These are phyloP conservation scores for Suhomyces sp. DNA, from an alignment of 805 yeast species.

Conservation along the genomic window DNA sequence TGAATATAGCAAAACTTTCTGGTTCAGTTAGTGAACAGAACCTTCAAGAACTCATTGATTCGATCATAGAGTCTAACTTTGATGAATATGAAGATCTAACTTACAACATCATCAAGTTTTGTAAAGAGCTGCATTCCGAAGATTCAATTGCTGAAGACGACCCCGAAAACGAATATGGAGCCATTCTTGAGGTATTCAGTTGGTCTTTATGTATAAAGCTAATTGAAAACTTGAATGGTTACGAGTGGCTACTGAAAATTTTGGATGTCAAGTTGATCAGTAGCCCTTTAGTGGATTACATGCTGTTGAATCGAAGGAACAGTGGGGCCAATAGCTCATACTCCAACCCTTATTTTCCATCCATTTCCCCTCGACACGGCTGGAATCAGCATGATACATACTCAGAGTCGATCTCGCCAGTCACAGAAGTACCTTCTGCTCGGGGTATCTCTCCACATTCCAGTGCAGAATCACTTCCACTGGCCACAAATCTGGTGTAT, in stretches of 20 bases:
- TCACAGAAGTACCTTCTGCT: not conserved
- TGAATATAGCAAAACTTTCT: conserved; percentile 11
- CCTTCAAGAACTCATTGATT: conserved; percentile 16
- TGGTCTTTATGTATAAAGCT: conserved; percentile 8
- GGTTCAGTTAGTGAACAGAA: conserved; percentile 8
- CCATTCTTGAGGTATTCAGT: conserved; percentile 4
- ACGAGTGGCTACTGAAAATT: conserved; percentile 20
- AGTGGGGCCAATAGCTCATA: not conserved
- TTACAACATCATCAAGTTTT: conserved; percentile 9
- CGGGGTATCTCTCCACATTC: not conserved
- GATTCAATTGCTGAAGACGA: not conserved
- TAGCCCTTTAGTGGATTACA: not conserved
- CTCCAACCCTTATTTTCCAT: not conserved
- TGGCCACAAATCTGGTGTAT: not conserved
- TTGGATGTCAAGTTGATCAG: conserved; percentile 15
- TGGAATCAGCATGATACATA: not conserved
- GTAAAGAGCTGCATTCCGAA: not conserved
- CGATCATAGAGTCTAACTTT: conserved; percentile 13
- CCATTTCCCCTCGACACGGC: not conserved
- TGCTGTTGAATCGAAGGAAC: not conserved
- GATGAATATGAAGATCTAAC: conserved; percentile 1
- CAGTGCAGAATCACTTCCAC: not conserved
- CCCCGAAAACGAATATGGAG: not conserved
- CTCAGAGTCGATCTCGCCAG: not conserved
- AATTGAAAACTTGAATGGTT: conserved; percentile 21